Base-by-base conservation (phyloP, 257 asterid species). In the Leptodermis oblonga region DNA sequence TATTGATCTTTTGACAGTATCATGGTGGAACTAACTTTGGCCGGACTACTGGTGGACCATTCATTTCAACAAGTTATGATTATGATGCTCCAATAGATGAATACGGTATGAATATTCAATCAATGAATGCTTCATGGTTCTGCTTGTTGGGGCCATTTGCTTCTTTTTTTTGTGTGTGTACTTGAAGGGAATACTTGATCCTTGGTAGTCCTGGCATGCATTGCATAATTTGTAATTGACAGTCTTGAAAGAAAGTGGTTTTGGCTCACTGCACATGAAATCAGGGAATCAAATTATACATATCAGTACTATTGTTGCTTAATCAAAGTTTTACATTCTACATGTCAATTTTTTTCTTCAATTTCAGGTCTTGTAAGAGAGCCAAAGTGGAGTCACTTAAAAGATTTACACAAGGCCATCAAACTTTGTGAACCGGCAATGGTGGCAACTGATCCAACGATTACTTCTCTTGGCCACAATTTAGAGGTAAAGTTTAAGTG, bases 71-170 rank as follows among this genome's bases (percentile, higher is more conserved):
- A 18, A 90, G 88, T 81, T 88, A 92, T 70, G 98, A 92, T 74
- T 92, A 90, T 78, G 97, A 92, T 84, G 97, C 98, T 78, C 98
- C 97, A 4, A 74, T 92, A 59, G 98, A 92, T 74, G 98, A 92
- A 80, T 90, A 82, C 46, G 98, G 98, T 90, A 80, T 42, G 77
- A 18, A 58, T 77, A 69, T 37, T 70, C 70, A 13, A 17, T 62
- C 26, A 14, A 11, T 12, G 0, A 33, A 3, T 22, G 28, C 64
- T 70, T 9, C 66, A 31, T 25, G 10, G 22, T 67, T 43, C 13
- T 26, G 45, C 23, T 33, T 31, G 59, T 49, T 28, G 25, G 59
- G 18, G 11, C 70, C 30, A 4, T 11, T 33, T 7, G 25, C 70
- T 33, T 17, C 15, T 9, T 12, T 7, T 31, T 9, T n/a, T n/a